Evolutionary conservation across 805 yeast genomes (phyloP).

Genomic region (Candida anglica): DNA sequence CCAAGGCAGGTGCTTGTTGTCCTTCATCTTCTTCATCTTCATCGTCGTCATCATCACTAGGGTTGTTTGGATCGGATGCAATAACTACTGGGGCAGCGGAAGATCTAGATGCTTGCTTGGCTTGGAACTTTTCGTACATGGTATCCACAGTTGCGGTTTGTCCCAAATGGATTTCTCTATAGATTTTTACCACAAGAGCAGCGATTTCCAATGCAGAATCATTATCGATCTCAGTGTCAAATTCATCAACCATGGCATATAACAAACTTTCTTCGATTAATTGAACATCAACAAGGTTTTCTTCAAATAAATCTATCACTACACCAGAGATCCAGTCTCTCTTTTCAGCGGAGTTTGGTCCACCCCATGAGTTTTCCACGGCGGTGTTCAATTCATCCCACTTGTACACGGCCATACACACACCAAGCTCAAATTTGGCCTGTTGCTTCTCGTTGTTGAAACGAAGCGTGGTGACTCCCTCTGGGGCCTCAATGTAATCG

Average conservation of each 20-base stretch:
- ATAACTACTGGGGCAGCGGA: conserved; percentile 40
- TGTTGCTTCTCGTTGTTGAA: conserved; percentile 64
- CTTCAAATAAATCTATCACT: conserved; percentile 72
- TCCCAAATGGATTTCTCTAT: conserved; percentile 55
- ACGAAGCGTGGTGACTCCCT: conserved; percentile 31
- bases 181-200: conserved; percentile 57
- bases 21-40: conserved; percentile 44
- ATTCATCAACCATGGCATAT: conserved; percentile 93
- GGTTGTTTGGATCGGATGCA: conserved; percentile 60
- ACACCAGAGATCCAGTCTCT: conserved; percentile 92
- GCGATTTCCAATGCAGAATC: conserved; percentile 80
- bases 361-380: conserved; percentile 94
- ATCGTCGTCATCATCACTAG: conserved; percentile 46
- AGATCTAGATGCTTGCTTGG: conserved; percentile 39
- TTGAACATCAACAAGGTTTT: conserved; percentile 65
- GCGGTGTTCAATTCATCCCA: conserved; percentile 92
- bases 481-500: conserved; percentile 53
- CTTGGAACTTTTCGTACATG: conserved; percentile 56
- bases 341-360: conserved; percentile 83
- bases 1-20: conserved; percentile 14
- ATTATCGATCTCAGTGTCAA: conserved; percentile 84
- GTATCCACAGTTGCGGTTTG: conserved; percentile 55
- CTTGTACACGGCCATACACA: conserved; percentile 80
- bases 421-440: conserved; percentile 88
- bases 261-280: conserved; percentile 80